Evolutionary conservation across 495 filamentous ascomycete species (phyloP), one percentile per base, ranked within the genome.

Genomic region (Articulospora tetracladia): DNA sequence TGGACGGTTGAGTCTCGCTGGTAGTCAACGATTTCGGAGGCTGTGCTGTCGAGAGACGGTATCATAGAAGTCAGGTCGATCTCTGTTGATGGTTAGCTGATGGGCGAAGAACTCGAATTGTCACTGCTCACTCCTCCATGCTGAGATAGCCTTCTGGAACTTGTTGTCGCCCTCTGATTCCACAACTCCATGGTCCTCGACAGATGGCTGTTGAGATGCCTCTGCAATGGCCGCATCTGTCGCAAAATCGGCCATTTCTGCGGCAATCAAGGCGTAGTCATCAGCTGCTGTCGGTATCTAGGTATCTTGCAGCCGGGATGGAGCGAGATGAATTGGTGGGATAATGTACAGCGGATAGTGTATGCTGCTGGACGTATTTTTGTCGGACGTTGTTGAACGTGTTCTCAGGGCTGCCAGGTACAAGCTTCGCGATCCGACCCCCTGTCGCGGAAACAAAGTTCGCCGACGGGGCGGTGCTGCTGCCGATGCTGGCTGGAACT

Each of bases 1-100:
- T 97, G 93, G 15, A 96, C 86, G 11, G 97, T 86, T 20, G 92
- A 86, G 73, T 97, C 95, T 63, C 92, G 84, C 69, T 99, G 94
- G 68, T 91, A 88, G 41, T 88, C 77, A 44, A 98, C 91, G 50
- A 99, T 92, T 66, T 99, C 95, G 2, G 91, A 92, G 6, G 94
- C 93, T 12, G 90, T 91, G 62, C 87, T 85, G 73, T 99, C 94
- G 53, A 99, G 85, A 64, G 85, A 91, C 36, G 92, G 90, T 63
- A 97, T 83, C 48, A 96, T 86, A 54, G 82, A 85, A 30, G 91
- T 87, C 52, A 99, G 78, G 70, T 97, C 91, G 72, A 99, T 92
- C 66, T 86, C 93, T 97, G 69, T 32, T 50, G 10, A 57, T 50
- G 8, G 61, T 82, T 65, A 81, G 73, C 59, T 60, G 11, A 20